A percentile compares a stretch with the other conserved stretches of the same genome.
phyloP scores from a whole-genome alignment of 495 filamentous ascomycete species.

The Podospora anserina region DNA sequence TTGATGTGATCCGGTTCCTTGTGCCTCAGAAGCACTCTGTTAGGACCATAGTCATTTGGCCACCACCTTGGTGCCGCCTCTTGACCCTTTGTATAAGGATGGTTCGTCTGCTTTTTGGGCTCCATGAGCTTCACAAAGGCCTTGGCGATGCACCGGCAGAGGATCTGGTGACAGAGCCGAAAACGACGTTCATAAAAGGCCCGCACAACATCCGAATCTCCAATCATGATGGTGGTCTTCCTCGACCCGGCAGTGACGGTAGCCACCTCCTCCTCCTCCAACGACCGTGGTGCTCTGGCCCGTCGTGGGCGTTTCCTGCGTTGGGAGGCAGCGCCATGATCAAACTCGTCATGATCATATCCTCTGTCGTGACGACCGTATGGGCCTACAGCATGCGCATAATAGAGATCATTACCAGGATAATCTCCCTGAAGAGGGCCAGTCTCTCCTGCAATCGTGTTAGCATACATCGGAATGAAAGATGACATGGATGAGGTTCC shows the following conservation, averaged over 20 bases:
- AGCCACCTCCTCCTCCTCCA: slow-evolving; percentile 22
- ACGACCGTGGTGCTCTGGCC: neutral
- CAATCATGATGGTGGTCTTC: slow-evolving; percentile 49
- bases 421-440: neutral
- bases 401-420: neutral
- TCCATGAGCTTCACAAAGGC: slow-evolving; percentile 79
- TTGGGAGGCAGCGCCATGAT: neutral
- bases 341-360: neutral
- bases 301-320: neutral
- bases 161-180: slow-evolving; percentile 66
- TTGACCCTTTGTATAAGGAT: slow-evolving; percentile 74
- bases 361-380: neutral
- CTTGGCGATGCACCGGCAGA: slow-evolving; percentile 71
- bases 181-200: slow-evolving; percentile 64
- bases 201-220: slow-evolving; percentile 55
- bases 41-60: slow-evolving; percentile 57
- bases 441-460: neutral
- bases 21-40: slow-evolving; percentile 51
- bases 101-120: slow-evolving; percentile 78
- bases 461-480: neutral
- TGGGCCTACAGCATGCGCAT: neutral
- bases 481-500: neutral
- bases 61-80: slow-evolving; percentile 75
- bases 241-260: slow-evolving; percentile 29
- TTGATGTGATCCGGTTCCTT: slow-evolving; percentile 82